Evolutionary conservation across 306 rosid genomes (phyloP).

Genomic region (Morella rubra): DNA sequence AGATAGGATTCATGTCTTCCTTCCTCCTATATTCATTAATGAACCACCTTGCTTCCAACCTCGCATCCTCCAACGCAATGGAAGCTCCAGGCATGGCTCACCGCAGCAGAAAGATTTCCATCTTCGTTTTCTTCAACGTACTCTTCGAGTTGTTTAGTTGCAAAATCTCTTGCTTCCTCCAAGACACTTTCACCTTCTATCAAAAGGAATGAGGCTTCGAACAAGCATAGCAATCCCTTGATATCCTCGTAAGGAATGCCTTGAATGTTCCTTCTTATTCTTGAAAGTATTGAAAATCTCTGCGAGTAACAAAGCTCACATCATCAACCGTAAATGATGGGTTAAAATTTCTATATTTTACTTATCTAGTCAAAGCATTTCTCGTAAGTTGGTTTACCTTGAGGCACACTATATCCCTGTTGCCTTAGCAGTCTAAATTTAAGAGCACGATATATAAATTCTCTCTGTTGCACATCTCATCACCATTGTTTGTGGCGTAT

Average conservation of each 20-base stretch:
- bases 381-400: too few relatives aligned
- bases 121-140: background rate
- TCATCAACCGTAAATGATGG: too few relatives aligned
- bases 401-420: slow-evolving; percentile 8
- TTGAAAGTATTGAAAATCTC: slow-evolving; percentile 18
- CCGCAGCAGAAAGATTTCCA: background rate
- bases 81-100: slow-evolving; percentile 29
- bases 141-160: background rate
- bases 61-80: slow-evolving; percentile 24
- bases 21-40: slow-evolving; percentile 19
- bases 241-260: background rate
- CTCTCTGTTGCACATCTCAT: background rate
- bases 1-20: slow-evolving; percentile 2
- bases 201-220: slow-evolving; percentile 23
- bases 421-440: slow-evolving; percentile 24
- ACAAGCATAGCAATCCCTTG: slow-evolving; percentile 18
- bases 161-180: slow-evolving; percentile 22
- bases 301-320: background rate
- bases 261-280: background rate
- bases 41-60: slow-evolving; percentile 26
- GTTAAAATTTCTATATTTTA: too few relatives aligned
- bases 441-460: slow-evolving; percentile 26
- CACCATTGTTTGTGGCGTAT: background rate
- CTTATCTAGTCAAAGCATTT: too few relatives aligned
- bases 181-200: slow-evolving; percentile 7